These are phyloP conservation scores for Eucalyptus erythrocorys DNA, from an alignment of 345 rosid species.

Conservation along the genomic window DNA sequence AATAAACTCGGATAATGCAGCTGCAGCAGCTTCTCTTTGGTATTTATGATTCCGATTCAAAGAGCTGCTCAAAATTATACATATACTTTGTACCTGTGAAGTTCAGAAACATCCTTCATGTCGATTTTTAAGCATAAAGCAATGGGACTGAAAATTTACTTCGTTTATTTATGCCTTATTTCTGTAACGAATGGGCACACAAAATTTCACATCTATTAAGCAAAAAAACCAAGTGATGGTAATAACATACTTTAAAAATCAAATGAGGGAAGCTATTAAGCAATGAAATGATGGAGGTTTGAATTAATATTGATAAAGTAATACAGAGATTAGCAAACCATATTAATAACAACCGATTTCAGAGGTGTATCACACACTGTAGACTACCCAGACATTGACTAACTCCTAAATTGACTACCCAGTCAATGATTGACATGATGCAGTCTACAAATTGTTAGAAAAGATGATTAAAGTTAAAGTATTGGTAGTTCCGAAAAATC, in stretches of 20 bases:
- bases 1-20: constrained; percentile 88
- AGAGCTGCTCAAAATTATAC: constrained; percentile 64
- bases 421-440: background rate
- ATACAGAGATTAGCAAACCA: background rate
- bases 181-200: background rate
- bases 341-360: background rate
- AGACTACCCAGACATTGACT: background rate
- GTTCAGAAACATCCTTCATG: background rate
- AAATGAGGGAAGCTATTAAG: background rate
- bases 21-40: constrained; percentile 97
- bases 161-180: background rate
- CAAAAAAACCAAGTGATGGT: background rate
- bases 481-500: background rate
- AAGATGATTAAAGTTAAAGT: background rate
- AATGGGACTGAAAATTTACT: background rate
- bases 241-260: background rate
- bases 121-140: background rate
- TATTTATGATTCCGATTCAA: constrained; percentile 54
- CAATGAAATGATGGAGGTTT: background rate
- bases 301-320: background rate
- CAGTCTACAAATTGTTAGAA: background rate
- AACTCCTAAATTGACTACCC: background rate
- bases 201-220: background rate
- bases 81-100: constrained; percentile 66
- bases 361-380: background rate